Conservation (phyloP, 495 filamentous ascomycete species). For the Neurospora sp. region DNA sequence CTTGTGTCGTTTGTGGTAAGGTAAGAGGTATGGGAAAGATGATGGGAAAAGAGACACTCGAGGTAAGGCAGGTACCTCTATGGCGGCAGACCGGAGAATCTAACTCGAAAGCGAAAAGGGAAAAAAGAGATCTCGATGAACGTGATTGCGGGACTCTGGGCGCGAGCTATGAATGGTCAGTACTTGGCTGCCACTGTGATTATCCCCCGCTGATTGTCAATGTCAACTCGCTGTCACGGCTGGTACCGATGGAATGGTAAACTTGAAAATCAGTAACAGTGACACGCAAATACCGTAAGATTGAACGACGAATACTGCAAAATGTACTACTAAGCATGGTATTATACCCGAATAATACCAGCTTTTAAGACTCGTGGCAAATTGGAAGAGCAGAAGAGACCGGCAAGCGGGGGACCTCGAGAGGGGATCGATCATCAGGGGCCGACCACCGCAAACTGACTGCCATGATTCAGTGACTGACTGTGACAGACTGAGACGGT, state of each 20-base stretch:
- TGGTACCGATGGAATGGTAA: not conserved
- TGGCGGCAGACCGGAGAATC: not conserved
- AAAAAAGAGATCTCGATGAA: not conserved
- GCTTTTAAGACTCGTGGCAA: not conserved
- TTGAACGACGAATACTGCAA: too few species aligned
- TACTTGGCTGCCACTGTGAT: not conserved
- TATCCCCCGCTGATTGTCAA: not conserved
- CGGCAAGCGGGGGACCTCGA: not conserved
- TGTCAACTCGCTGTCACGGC: not conserved
- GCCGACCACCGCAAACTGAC: not conserved
- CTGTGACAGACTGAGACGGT: not conserved
- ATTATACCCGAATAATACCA: not conserved
- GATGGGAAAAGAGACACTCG: not conserved
- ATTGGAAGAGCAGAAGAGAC: not conserved
- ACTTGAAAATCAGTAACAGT: not conserved
- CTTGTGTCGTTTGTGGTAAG: not conserved
- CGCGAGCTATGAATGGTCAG: not conserved
- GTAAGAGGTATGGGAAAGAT: not conserved
- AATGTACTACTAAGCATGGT: not conserved
- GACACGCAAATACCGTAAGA: not conserved
- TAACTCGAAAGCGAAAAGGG: not conserved
- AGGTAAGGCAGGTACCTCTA: not conserved
- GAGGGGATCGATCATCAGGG: not conserved
- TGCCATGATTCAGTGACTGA: not conserved
- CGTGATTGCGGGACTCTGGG: not conserved